Evolutionary conservation across 768 basidiomycete species (phyloP).

Genomic region (Tephrocybe rancida): DNA sequence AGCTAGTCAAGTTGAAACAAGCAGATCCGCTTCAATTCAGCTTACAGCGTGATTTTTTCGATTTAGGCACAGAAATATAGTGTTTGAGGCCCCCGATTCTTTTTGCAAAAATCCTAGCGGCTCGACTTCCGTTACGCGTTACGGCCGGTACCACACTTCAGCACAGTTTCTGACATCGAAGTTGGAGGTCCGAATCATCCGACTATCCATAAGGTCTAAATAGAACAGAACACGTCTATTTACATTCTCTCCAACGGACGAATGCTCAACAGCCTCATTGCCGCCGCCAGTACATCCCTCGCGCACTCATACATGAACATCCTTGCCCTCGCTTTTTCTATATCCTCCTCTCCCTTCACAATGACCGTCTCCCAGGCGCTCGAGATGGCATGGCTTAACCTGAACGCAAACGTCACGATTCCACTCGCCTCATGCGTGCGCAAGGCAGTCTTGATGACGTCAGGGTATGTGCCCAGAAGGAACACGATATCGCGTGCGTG

Average conservation of each 20-base stretch:
- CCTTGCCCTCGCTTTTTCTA: conserved; percentile 78
- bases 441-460: conserved; percentile 85
- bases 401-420: conserved; percentile 89
- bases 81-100: no score
- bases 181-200: no score
- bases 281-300: conserved; percentile 84
- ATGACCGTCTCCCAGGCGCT: conserved; percentile 91
- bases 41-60: no score
- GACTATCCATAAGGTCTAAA: no score
- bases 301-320: conserved; percentile 90
- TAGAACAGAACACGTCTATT: no score
- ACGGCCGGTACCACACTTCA: no score
- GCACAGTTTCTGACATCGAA: no score
- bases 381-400: conserved; percentile 84
- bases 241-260: conserved; percentile 93
- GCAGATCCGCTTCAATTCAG: no score
- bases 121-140: no score
- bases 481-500: conserved; percentile 86
- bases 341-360: conserved; percentile 81
- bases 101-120: no score
- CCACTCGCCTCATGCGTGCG: conserved; percentile 88
- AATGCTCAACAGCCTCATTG: conserved; percentile 87
- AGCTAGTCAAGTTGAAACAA: no score
- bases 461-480: conserved; percentile 89
- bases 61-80: no score